Evolutionary conservation across 495 filamentous ascomycete genomes (phyloP).

Genomic region (Oidiodendron maius): DNA sequence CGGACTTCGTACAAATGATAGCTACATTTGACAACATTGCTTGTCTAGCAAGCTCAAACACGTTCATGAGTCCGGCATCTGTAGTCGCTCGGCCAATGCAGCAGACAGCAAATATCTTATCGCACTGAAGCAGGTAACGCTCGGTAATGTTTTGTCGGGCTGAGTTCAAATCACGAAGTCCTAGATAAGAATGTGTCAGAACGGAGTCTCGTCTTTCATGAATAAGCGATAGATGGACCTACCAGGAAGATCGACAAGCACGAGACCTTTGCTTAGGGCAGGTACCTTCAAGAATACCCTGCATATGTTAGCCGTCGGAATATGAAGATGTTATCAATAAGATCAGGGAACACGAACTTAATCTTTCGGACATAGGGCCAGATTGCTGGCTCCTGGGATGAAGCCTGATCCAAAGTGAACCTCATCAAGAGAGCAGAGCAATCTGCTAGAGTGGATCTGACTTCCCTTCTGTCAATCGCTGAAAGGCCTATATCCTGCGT

Average conservation of each 20-base stretch:
- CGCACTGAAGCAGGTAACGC: slow-evolving; percentile 29
- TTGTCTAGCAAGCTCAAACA: slow-evolving; percentile 28
- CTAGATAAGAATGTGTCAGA: slow-evolving; percentile 8
- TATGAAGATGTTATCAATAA: neutral
- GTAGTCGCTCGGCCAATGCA: slow-evolving; percentile 26
- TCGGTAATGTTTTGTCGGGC: slow-evolving; percentile 32
- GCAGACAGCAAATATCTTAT: slow-evolving; percentile 33
- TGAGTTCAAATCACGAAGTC: slow-evolving; percentile 31
- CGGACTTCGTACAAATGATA: slow-evolving; percentile 34
- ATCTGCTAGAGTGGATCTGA: slow-evolving; percentile 6
- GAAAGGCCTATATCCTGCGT: slow-evolving; percentile 6
- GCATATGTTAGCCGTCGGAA: neutral
- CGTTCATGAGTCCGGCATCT: slow-evolving; percentile 26
- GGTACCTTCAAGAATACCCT: slow-evolving; percentile 30
- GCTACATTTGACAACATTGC: slow-evolving; percentile 29
- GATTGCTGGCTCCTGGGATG: neutral
- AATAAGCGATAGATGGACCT: neutral
- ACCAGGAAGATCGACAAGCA: slow-evolving; percentile 34
- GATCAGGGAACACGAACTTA: slow-evolving; percentile 19
- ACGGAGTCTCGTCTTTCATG: neutral
- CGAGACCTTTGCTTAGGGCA: slow-evolving; percentile 31
- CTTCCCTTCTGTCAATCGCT: slow-evolving; percentile 1
- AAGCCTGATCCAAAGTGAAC: slow-evolving; percentile 25
- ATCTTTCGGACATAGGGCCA: slow-evolving; percentile 37
- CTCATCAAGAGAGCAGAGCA: slow-evolving; percentile 23